Conservation (phyloP, 2,329 filamentous ascomycete species). For the Aspergillus eucalypticola region DNA sequence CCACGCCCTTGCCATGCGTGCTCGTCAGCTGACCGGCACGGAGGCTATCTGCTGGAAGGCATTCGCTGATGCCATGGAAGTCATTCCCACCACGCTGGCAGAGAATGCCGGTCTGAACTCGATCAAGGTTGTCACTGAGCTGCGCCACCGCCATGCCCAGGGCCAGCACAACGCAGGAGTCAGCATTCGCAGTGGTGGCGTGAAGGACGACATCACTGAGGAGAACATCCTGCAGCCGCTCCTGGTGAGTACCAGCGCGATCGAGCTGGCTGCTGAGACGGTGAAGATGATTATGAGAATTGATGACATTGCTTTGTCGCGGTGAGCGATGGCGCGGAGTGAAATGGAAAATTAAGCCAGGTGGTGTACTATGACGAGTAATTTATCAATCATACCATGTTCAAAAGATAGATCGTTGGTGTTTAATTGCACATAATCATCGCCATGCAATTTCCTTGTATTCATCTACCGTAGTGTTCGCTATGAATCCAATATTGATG, state of each 20-base stretch:
- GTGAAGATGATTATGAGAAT: constrained; percentile 89
- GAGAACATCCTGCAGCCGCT: constrained; percentile 96
- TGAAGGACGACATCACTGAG: constrained; percentile 94
- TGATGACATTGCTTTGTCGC: constrained; percentile 63
- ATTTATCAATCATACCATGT: constrained; percentile 22
- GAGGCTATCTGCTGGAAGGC: constrained; percentile 99
- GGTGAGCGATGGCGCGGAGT: constrained; percentile 28
- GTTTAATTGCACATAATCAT: constrained; percentile 5
- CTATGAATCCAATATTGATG: too few species aligned
- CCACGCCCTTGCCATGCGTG: constrained; percentile 76
- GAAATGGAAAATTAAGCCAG: constrained; percentile 20
- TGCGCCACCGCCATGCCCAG: constrained; percentile 90
- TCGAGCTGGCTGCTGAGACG: constrained; percentile 95
- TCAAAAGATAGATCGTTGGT: constrained; percentile 14
- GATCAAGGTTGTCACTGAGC: constrained; percentile 96
- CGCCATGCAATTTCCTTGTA: not conserved
- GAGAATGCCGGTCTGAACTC: constrained; percentile 98
- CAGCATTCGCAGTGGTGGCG: constrained; percentile 95
- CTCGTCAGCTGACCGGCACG: constrained; percentile 81
- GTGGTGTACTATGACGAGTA: constrained; percentile 27
- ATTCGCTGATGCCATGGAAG: constrained; percentile 95
- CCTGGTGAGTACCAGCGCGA: constrained; percentile 93
- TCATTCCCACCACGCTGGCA: constrained; percentile 92
- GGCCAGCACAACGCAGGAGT: constrained; percentile 96
- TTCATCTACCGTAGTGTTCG: too few species aligned